Percentiles rank a stretch among this genome's conserved stretches.
phyloP scores from a whole-genome alignment of 1,284 basidiomycete species.

The Bjerkandera adusta region DNA sequence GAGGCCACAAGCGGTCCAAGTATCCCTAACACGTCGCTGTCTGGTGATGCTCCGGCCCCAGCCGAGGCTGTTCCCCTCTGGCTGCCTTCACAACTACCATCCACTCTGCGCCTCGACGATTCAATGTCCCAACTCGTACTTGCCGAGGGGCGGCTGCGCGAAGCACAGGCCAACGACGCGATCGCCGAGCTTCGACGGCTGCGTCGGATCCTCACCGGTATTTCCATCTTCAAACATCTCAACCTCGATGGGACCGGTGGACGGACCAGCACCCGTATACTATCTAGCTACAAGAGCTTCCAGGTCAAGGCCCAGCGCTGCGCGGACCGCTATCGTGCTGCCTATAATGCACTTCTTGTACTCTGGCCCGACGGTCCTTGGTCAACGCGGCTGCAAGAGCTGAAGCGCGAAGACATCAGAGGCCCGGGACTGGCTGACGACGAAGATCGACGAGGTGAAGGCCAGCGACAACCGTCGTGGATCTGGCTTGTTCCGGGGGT shows the following conservation, averaged over 20 bases:
- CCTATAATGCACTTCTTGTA: slow-evolving; percentile 2
- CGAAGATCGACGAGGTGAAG: slow-evolving; percentile 8
- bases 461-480: slow-evolving; percentile 12
- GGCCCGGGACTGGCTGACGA: slow-evolving; percentile 11
- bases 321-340: slow-evolving; percentile 13
- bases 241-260: slow-evolving; percentile 11
- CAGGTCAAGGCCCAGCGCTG: neutral
- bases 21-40: too few relatives aligned
- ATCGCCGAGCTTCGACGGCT: slow-evolving; percentile 12
- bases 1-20: too few relatives aligned
- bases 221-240: slow-evolving; percentile 4
- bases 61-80: slow-evolving; percentile 5
- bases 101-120: neutral
- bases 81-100: slow-evolving; percentile 10
- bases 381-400: neutral
- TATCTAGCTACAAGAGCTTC: slow-evolving; percentile 5
- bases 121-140: slow-evolving; percentile 23
- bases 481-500: slow-evolving; percentile 14
- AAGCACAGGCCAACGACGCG: slow-evolving; percentile 15
- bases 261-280: slow-evolving; percentile 12
- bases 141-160: slow-evolving; percentile 10
- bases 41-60: too few relatives aligned
- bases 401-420: slow-evolving; percentile 12
- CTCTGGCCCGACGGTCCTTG: slow-evolving; percentile 13
- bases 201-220: neutral